Evolutionary conservation across 768 basidiomycete genomes (phyloP).

Genomic region (Hydnum rufescens): DNA sequence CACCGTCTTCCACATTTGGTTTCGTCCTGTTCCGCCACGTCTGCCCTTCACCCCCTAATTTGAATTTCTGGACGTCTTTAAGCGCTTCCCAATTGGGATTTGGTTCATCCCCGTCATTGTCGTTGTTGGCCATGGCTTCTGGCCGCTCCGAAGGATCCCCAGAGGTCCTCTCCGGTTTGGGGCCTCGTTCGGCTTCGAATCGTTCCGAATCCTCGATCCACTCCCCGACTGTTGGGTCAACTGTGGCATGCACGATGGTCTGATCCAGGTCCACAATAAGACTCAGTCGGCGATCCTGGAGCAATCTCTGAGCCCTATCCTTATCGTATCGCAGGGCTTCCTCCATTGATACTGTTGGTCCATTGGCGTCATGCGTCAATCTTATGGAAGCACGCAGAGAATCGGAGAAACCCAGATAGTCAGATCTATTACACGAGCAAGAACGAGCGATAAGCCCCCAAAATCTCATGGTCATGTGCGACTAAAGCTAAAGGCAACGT

Average conservation of each 20-base stretch:
- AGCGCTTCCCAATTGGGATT: conserved; percentile 91
- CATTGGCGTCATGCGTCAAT: conserved; percentile 85
- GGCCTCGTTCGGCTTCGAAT: conserved; percentile 45
- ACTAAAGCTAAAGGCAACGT: conserved; percentile 15
- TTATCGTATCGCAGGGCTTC: conserved; percentile 81
- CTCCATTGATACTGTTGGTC: conserved; percentile 78
- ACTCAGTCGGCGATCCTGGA: conserved; percentile 58
- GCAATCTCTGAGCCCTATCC: conserved; percentile 60
- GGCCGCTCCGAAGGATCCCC: neutral
- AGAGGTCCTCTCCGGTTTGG: neutral
- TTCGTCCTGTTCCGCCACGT: conserved; percentile 21
- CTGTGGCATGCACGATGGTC: conserved; percentile 95
- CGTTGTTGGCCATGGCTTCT: conserved; percentile 9
- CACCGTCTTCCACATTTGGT: conserved; percentile 28
- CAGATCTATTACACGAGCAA: conserved; percentile 26
- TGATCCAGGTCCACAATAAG: conserved; percentile 98
- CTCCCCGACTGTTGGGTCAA: conserved; percentile 95
- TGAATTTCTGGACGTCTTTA: conserved; percentile 78
- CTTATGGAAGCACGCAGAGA: conserved; percentile 72
- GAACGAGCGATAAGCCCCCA: neutral
- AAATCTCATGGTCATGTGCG: neutral
- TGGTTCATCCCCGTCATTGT: conserved; percentile 31
- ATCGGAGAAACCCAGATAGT: conserved; percentile 79
- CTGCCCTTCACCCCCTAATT: conserved; percentile 58
- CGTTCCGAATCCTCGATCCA: conserved; percentile 79